phyloP scores from a whole-genome alignment of 768 basidiomycete species.

The Kwoniella europaea region DNA sequence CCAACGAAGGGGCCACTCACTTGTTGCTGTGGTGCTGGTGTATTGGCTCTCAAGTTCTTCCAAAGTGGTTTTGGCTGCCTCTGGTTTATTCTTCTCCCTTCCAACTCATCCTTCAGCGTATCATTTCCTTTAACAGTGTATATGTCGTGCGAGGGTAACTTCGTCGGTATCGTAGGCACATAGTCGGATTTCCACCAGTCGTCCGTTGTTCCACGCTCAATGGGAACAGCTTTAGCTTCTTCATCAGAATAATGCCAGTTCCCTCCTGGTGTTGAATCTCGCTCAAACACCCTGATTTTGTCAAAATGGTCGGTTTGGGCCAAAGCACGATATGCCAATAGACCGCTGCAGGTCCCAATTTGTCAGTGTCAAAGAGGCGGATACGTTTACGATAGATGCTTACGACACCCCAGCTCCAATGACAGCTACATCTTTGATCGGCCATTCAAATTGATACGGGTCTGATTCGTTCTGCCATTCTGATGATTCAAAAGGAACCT shows the following conservation, averaged over 20 bases:
- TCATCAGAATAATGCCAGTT: slow-evolving; percentile 41
- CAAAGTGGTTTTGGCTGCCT: slow-evolving; percentile 32
- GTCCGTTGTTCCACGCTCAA: slow-evolving; percentile 5
- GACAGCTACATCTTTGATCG: slow-evolving; percentile 39
- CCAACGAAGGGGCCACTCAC: slow-evolving; percentile 6
- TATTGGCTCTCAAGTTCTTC: slow-evolving; percentile 29
- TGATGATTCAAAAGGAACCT: background rate
- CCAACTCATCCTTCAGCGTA: slow-evolving; percentile 7
- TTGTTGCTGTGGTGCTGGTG: slow-evolving; percentile 27
- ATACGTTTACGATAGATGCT: background rate
- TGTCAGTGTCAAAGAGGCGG: background rate
- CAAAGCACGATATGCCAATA: slow-evolving; percentile 22
- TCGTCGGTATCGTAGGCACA: slow-evolving; percentile 7
- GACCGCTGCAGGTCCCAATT: slow-evolving; percentile 12
- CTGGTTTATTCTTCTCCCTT: slow-evolving; percentile 12
- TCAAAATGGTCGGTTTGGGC: slow-evolving; percentile 10
- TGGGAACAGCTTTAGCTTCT: slow-evolving; percentile 12
- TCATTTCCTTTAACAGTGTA: slow-evolving; percentile 8
- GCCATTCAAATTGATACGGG: slow-evolving; percentile 27
- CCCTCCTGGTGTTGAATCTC: slow-evolving; percentile 34
- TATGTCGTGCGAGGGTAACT: background rate
- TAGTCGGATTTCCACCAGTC: slow-evolving; percentile 35
- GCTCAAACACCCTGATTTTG: slow-evolving; percentile 34
- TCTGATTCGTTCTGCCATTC: background rate
- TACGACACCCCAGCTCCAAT: slow-evolving; percentile 40